phyloP scores from a whole-genome alignment of 1,139 yeast genomes.

The Spathaspora jeffriesii region DNA sequence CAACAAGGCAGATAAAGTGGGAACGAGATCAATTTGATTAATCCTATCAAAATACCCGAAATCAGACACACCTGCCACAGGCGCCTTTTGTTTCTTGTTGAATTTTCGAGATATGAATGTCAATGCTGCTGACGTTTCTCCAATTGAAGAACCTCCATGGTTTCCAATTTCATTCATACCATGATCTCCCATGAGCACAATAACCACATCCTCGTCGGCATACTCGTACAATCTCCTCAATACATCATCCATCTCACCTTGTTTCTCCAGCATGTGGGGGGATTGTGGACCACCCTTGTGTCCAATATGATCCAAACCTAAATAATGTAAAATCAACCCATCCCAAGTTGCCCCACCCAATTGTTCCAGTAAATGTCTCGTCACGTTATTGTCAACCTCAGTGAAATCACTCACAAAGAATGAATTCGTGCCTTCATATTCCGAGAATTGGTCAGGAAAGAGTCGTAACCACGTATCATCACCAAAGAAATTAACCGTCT shows the following conservation, averaged over 20 bases:
- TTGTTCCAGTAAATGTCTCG: conserved; percentile 74
- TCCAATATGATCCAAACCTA: conserved; percentile 96
- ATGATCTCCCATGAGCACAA: conserved; percentile 89
- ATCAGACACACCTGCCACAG: conserved; percentile 34
- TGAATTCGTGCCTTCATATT: conserved; percentile 85
- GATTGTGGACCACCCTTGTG: conserved; percentile 94
- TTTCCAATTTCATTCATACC: conserved; percentile 96
- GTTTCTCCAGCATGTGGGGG: conserved; percentile 77
- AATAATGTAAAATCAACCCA: conserved; percentile 80
- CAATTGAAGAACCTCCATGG: conserved; percentile 92
- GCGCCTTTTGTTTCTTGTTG: conserved; percentile 25
- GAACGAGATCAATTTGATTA: conserved; percentile 87
- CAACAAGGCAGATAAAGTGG: conserved; percentile 73
- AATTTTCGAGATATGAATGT: conserved; percentile 68
- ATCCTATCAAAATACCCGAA: conserved; percentile 55
- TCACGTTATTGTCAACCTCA: conserved; percentile 91
- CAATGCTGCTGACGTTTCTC: conserved; percentile 89
- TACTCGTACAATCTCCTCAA: conserved; percentile 53
- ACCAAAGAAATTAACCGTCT: conserved; percentile 77
- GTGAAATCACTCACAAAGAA: conserved; percentile 94
- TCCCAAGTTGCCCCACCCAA: conserved; percentile 66
- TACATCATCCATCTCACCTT: conserved; percentile 79
- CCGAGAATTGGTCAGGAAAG: conserved; percentile 67
- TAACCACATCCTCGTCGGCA: conserved; percentile 51
- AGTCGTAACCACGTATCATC: conserved; percentile 97